Conservation (phyloP, 129 eudicot species). For the Heracleum sosnowskyi region DNA sequence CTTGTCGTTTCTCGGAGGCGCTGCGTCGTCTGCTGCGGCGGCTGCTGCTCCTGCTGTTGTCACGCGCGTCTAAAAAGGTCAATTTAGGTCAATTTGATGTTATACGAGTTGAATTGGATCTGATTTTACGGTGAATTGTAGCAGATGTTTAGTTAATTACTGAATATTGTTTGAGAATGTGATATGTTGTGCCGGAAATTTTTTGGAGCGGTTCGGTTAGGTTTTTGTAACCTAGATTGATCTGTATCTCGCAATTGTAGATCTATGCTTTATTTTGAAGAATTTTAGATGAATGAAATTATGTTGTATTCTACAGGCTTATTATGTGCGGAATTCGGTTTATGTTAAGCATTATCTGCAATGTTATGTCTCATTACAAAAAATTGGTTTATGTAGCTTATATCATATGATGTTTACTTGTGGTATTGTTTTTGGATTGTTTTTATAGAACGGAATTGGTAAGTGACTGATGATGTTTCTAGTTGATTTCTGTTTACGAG, state of each 20-base stretch:
- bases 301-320: neutral
- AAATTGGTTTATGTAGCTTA: neutral
- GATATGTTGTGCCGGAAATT: neutral
- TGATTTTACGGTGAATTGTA: neutral
- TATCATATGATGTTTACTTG: neutral
- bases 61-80: conserved; percentile 39
- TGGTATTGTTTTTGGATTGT: neutral
- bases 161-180: neutral
- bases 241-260: conserved; percentile 16
- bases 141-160: neutral
- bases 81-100: neutral
- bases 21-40: conserved; percentile 49
- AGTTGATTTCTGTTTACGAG: neutral
- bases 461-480: neutral
- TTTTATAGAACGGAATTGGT: neutral
- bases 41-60: conserved; percentile 46
- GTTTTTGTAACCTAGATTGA: conserved; percentile 20
- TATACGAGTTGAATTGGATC: neutral
- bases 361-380: too few species aligned
- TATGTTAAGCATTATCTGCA: neutral
- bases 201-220: conserved; percentile 19
- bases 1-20: conserved; percentile 73
- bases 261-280: neutral
- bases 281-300: neutral
- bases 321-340: neutral